These are phyloP conservation scores for Poterioochromonas sp. DNA, from an alignment of 352 stramenopile genomes.

Conservation along the genomic window DNA sequence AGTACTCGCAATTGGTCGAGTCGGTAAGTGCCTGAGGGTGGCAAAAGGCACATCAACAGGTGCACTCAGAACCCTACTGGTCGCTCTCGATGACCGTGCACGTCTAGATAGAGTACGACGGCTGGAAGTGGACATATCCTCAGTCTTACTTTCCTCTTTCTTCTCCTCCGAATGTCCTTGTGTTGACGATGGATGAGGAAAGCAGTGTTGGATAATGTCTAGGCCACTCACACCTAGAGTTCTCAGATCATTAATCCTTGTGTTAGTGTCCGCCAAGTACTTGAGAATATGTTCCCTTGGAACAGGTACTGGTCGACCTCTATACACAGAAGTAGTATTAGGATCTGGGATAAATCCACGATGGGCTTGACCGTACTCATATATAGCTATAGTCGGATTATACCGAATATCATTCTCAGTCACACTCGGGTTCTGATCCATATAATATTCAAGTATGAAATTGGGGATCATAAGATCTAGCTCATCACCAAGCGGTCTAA, in stretches of 20 bases:
- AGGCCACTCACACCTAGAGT: slow-evolving; percentile 32
- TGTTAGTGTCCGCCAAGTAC: slow-evolving; percentile 31
- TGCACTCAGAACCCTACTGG: slow-evolving; percentile 29
- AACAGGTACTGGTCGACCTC: slow-evolving; percentile 32
- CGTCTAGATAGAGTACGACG: slow-evolving; percentile 33
- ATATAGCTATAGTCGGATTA: slow-evolving; percentile 34
- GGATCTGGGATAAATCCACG: slow-evolving; percentile 30
- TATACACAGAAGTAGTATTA: slow-evolving; percentile 33
- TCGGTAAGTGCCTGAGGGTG: slow-evolving; percentile 29
- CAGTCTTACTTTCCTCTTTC: slow-evolving; percentile 31
- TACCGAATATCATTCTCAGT: slow-evolving; percentile 34
- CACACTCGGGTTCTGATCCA: slow-evolving; percentile 33
- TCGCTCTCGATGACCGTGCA: slow-evolving; percentile 31
- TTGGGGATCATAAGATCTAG: slow-evolving; percentile 27
- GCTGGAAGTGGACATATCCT: slow-evolving; percentile 29
- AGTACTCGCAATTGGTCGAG: slow-evolving; percentile 33
- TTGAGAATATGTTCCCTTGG: slow-evolving; percentile 34
- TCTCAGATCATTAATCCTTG: slow-evolving; percentile 32
- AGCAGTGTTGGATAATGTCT: slow-evolving; percentile 33
- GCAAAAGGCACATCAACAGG: slow-evolving; percentile 33
- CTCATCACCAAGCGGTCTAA: slow-evolving; percentile 34
- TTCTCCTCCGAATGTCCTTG: slow-evolving; percentile 29
- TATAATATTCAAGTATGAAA: slow-evolving; percentile 35
- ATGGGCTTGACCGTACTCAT: slow-evolving; percentile 32
- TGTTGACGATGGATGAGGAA: slow-evolving; percentile 31